Evolutionary conservation across 176 grass and related monocot genomes (phyloP), one percentile per base, ranked within the genome.

Genomic region (Echinochloa phyllopogon): DNA sequence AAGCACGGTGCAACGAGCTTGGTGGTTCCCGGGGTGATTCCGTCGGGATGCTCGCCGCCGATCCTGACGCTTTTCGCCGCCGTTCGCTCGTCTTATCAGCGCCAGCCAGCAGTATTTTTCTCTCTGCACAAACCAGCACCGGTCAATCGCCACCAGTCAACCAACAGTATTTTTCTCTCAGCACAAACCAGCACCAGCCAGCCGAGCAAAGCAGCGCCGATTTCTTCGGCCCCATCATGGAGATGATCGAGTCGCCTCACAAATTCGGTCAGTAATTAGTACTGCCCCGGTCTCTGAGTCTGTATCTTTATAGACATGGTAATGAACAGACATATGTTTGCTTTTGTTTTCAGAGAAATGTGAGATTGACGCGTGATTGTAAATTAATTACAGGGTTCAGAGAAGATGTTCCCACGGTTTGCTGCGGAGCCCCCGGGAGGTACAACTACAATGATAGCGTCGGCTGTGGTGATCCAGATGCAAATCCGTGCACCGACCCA

Each of bases 1-100:
- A 57, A 75, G 78, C 77, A 87, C 10, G 77, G 85, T 0, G 85
- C 60, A 13, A 59, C 24, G 11, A 67, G 48, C 5, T 20, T 87
- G 18, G 60, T 87, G 10, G 85, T 87, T 7, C 38, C 85, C 3
- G 85, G 85, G 1, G 63, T 65, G 1, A 42, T 57, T 6, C 85
- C 85, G 1, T 43, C 74, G 0, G 94, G 94, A 13, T 95, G 90
- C 60, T 3, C 69, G 9, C 90, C 90, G 18, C 56, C 78, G 3
- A 38, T 72, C 10, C 52, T 89, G 33, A 51, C 37, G 13, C 23
- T 87, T 9, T 83, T 78, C 50, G 23, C 40, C 16, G 87, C 71
- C 65, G 89, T n/a, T n/a, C n/a, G n/a, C n/a, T n/a, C n/a, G n/a
- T n/a, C n/a, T n/a, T n/a, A n/a, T n/a, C n/a, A n/a, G n/a, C n/a